Conservation (phyloP, 2,329 filamentous ascomycete genomes). For the Colletotrichum truncatum region DNA sequence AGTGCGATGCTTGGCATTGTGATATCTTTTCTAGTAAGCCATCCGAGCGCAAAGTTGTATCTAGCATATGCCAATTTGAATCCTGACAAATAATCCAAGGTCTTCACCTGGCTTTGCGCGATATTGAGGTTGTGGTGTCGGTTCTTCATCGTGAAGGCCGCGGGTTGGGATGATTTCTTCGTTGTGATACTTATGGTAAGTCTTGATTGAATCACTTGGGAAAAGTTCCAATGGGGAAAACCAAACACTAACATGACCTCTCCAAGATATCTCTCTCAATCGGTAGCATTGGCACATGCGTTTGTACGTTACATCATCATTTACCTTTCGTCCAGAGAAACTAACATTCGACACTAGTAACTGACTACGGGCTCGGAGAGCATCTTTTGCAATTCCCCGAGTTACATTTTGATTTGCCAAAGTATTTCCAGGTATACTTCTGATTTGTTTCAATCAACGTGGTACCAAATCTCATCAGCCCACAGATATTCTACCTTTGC, state of each 20-base stretch:
- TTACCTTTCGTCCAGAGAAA: not conserved
- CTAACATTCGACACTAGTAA: not conserved
- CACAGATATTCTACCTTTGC: conserved; percentile 31
- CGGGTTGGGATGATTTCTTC: conserved; percentile 33
- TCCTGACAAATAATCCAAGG: not conserved
- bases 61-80: not conserved
- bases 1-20: conserved; percentile 27
- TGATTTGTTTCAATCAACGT: rapidly evolving
- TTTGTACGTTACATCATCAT: not conserved
- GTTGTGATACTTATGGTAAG: conserved; percentile 28
- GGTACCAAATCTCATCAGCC: not conserved
- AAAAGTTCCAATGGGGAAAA: no score
- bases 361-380: conserved; percentile 4
- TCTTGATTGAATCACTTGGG: no score
- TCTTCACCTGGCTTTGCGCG: conserved; percentile 23
- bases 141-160: conserved; percentile 10
- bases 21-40: conserved; percentile 27
- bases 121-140: conserved; percentile 25
- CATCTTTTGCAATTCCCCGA: not conserved
- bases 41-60: no score
- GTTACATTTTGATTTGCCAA: not conserved
- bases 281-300: not conserved
- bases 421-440: conserved; percentile 8
- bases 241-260: not conserved
- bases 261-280: conserved; percentile 8